Percentiles rank a stretch among this genome's conserved stretches.
phyloP scores from a whole-genome alignment of 306 rosid species.

The Alnus rubra region DNA sequence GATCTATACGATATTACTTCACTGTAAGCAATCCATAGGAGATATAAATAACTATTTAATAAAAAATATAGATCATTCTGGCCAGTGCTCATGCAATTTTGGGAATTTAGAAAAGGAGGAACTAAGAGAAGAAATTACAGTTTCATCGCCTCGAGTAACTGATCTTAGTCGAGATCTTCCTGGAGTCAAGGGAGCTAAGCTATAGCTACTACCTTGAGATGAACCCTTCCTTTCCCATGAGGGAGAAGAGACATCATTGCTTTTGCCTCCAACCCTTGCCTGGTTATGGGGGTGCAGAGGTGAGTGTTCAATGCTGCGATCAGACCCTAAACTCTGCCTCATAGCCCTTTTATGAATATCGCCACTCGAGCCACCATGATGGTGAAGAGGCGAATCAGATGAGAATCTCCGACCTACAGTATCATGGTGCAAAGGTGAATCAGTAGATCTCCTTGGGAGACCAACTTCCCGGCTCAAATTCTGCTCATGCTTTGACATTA shows the following conservation, averaged over 20 bases:
- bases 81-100: slow-evolving; percentile 3
- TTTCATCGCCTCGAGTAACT: slow-evolving; percentile 55
- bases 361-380: slow-evolving; percentile 44
- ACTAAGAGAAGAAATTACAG: slow-evolving; percentile 43
- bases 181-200: slow-evolving; percentile 44
- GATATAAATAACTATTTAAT: neutral
- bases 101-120: slow-evolving; percentile 7
- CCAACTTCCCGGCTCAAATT: slow-evolving; percentile 55
- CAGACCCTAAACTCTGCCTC: slow-evolving; percentile 55
- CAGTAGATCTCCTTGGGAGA: slow-evolving; percentile 45
- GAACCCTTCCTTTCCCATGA: slow-evolving; percentile 66
- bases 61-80: neutral
- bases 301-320: slow-evolving; percentile 70
- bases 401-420: slow-evolving; percentile 37
- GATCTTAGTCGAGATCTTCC: slow-evolving; percentile 72
- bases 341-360: slow-evolving; percentile 53
- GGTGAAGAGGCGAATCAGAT: slow-evolving; percentile 42
- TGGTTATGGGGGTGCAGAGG: slow-evolving; percentile 70
- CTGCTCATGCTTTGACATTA: slow-evolving; percentile 37
- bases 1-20: neutral
- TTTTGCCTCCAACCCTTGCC: slow-evolving; percentile 59
- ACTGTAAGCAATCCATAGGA: neutral
- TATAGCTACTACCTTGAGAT: slow-evolving; percentile 56
- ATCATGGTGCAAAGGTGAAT: slow-evolving; percentile 60
- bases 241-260: slow-evolving; percentile 42